phyloP scores from a whole-genome alignment of 2,329 filamentous ascomycete species.

The Calonectria pseudoturangicola region DNA sequence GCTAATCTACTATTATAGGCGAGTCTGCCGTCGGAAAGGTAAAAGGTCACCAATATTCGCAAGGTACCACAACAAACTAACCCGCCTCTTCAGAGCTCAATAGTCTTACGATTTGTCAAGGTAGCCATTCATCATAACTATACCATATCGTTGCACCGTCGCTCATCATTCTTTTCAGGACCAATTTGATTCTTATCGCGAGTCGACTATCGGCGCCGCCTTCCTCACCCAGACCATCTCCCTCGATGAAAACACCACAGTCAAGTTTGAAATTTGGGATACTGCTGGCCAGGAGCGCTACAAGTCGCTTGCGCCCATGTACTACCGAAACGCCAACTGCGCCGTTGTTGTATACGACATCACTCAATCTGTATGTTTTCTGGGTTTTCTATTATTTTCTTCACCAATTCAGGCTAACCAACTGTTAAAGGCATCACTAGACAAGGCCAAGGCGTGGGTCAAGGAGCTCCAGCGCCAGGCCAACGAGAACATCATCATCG shows the following conservation, averaged over 20 bases:
- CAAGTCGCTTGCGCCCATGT: conserved; percentile 99
- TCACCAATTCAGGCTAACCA: conserved; percentile 41
- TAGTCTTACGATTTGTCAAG: conserved; percentile 99
- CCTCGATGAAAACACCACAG: conserved; percentile 97
- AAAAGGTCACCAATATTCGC: conserved; percentile 51
- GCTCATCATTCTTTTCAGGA: conserved; percentile 74
- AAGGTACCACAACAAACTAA: conserved; percentile 46
- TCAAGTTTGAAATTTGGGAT: conserved; percentile 99
- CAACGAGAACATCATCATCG: conserved; percentile 99
- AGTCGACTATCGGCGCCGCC: conserved; percentile 98
- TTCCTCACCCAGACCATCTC: conserved; percentile 99
- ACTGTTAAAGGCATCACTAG: conserved; percentile 85
- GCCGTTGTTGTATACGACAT: conserved; percentile 99
- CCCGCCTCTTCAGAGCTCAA: conserved; percentile 82
- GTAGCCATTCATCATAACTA: conserved; percentile 69
- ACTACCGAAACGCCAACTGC: conserved; percentile 99
- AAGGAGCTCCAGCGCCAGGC: conserved; percentile 99
- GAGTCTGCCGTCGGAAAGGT: conserved; percentile 99
- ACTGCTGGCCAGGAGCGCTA: conserved; percentile 99
- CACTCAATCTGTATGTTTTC: conserved; percentile 90
- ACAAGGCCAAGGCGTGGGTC: conserved; percentile 99
- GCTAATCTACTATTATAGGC: conserved; percentile 75
- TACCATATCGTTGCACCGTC: conserved; percentile 5
- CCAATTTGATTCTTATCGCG: conserved; percentile 98
- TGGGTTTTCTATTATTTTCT: neutral